Conservation (phyloP, 2,329 filamentous ascomycete genomes). For the Aspergillus novoparasiticus region DNA sequence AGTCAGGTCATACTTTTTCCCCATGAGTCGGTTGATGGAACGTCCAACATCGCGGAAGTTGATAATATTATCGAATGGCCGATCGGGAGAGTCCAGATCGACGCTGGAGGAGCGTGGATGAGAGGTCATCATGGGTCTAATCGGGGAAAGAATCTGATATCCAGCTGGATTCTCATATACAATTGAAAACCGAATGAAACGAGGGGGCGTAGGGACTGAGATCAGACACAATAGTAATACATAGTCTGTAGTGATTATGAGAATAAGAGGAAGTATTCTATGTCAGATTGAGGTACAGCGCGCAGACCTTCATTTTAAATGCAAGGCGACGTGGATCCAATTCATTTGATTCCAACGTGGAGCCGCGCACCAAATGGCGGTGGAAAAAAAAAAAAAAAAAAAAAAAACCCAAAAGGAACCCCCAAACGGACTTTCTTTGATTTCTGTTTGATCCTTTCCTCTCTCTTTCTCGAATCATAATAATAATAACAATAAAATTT, state of each 20-base stretch:
- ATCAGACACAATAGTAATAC: neutral
- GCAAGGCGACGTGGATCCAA: constrained; percentile 8
- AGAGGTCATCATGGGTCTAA: neutral
- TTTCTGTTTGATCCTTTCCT: neutral
- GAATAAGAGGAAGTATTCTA: neutral
- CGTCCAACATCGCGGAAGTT: constrained; percentile 79
- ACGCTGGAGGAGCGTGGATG: constrained; percentile 22
- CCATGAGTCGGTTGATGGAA: constrained; percentile 64
- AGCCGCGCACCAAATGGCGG: constrained; percentile 18
- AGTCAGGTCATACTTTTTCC: constrained; percentile 51
- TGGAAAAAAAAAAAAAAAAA: constrained; percentile 1
- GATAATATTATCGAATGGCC: constrained; percentile 60
- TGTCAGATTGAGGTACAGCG: neutral
- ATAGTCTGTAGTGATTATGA: neutral
- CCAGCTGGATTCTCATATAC: neutral
- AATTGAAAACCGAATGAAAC: neutral
- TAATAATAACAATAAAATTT: neutral
- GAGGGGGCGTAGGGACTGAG: neutral
- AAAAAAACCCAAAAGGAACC: neutral
- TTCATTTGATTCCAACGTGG: constrained; percentile 1
- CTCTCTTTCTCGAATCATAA: neutral
- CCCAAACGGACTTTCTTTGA: neutral
- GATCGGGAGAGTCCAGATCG: constrained; percentile 37
- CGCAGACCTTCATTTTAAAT: neutral
- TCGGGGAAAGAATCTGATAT: neutral